Base-by-base conservation (phyloP, 176 grass and related monocot species). In the Coix lacrymajobi region DNA sequence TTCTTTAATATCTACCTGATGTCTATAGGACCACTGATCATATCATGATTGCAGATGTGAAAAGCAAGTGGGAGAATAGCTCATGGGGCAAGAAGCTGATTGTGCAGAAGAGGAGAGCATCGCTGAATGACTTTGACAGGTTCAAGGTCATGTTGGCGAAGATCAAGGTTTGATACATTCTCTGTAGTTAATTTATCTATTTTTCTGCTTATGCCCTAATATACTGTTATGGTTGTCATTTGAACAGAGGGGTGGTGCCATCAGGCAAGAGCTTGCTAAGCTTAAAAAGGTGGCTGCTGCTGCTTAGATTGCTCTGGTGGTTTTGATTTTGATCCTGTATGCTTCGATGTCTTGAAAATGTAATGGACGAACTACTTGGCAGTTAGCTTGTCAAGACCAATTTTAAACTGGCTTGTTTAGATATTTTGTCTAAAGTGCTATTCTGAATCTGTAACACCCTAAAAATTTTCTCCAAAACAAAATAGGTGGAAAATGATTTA, bases 111-210 rank as follows among this genome's bases (percentile, higher is more conserved):
- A 99, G 81, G 89, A 96, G 97, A 87, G 93, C 97, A 51, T 66
- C 97, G 0, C 93, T 99, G n/a, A 96, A 94, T 76, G 97, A 99
- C 69, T 94, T 99, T 39, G 91, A 99, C 76, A 91, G 93, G 89
- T 99, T 96, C 89, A 99, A 99, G 87, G 91, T 99, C 65, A 96
- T 99, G 97, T 77, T 99, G 69, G 97, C 91, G 1, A 96, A 78
- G 89, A 96, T 99, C 74, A 99, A 96, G 97, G 97, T 94, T 19
- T 36, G 80, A 6, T 30, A 28, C 16, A 3, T n/a, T 52, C 7
- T 36, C 16, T n/a, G 2, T 43, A 8, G 14, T 29, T 37, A 28
- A 15, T 81, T 22, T 11, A 12, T 73, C 1, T 31, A 13, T 3
- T 7, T 4, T 10, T 58, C 13, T 67, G 32, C 49, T 66, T 34